These are phyloP conservation scores for Sesbania bispinosa DNA, from an alignment of 306 rosid species.

Conservation along the genomic window DNA sequence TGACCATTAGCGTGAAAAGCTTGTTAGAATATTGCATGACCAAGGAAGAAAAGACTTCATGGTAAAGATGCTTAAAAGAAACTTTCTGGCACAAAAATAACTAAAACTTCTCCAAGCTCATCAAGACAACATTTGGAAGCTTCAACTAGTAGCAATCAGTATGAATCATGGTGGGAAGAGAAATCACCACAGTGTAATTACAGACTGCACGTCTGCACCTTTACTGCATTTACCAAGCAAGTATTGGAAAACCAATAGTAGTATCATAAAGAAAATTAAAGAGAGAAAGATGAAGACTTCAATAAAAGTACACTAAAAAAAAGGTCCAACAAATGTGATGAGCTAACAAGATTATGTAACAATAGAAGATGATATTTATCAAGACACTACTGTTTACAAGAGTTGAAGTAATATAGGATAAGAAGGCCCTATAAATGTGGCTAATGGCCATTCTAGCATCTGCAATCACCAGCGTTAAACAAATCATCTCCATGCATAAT, in stretches of 20 bases:
- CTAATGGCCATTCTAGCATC: not conserved
- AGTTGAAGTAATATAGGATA: slow-evolving; percentile 1
- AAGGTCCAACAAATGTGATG: not conserved
- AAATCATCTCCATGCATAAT: slow-evolving; percentile 9
- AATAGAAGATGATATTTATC: not conserved
- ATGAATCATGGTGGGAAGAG: not conserved
- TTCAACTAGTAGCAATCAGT: too few relatives aligned
- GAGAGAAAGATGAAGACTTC: not conserved
- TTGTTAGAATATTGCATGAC: too few relatives aligned
- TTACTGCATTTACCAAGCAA: not conserved
- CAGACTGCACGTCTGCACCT: not conserved
- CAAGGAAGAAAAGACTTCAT: too few relatives aligned
- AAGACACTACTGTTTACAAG: not conserved
- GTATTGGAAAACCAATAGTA: not conserved
- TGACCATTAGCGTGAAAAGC: too few relatives aligned
- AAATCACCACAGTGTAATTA: not conserved
- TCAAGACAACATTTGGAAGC: too few relatives aligned
- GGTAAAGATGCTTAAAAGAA: too few relatives aligned
- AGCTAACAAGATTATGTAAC: slow-evolving; percentile 13
- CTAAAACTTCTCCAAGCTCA: too few relatives aligned
- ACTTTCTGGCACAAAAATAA: too few relatives aligned
- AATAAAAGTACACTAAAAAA: not conserved
- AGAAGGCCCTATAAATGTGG: not conserved
- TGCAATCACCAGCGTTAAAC: not conserved
- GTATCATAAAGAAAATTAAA: not conserved